These are phyloP conservation scores for Boletus subcaerulescens DNA, from an alignment of 768 basidiomycete species.

Conservation along the genomic window DNA sequence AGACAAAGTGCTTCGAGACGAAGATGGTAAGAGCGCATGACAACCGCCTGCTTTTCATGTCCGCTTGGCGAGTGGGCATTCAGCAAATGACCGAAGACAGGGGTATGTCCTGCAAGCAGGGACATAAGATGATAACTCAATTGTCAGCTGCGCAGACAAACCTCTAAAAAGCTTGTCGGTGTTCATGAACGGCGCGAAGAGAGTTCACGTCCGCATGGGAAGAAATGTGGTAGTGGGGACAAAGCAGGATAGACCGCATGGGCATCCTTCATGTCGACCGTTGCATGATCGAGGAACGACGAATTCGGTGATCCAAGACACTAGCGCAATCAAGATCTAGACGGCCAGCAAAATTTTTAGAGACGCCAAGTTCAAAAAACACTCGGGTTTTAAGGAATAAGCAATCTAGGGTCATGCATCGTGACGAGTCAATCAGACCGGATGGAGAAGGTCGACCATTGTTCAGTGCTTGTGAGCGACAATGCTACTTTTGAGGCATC, in stretches of 20 bases:
- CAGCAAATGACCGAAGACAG: background rate
- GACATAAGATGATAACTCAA: background rate
- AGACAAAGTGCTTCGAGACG: background rate
- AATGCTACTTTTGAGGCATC: background rate
- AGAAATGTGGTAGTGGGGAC: background rate
- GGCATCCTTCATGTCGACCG: background rate
- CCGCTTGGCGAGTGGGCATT: background rate
- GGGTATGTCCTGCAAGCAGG: background rate
- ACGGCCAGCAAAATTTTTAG: background rate
- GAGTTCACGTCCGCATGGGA: background rate
- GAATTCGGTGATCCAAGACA: background rate
- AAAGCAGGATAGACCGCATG: background rate
- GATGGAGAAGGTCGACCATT: background rate
- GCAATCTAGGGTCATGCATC: background rate
- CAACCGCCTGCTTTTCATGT: background rate
- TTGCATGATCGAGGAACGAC: background rate
- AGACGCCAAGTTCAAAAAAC: background rate
- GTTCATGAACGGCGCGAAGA: background rate
- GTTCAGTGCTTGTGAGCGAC: background rate
- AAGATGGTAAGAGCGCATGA: background rate
- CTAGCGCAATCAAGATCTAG: background rate
- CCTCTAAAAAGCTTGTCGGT: background rate
- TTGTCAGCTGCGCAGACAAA: background rate
- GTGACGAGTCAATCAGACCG: background rate
- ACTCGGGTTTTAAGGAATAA: background rate